A percentile compares a stretch with the other conserved stretches of the same genome.
Conservation (phyloP, 139 green algal genomes). For the Klebsormidium nitens region DNA sequence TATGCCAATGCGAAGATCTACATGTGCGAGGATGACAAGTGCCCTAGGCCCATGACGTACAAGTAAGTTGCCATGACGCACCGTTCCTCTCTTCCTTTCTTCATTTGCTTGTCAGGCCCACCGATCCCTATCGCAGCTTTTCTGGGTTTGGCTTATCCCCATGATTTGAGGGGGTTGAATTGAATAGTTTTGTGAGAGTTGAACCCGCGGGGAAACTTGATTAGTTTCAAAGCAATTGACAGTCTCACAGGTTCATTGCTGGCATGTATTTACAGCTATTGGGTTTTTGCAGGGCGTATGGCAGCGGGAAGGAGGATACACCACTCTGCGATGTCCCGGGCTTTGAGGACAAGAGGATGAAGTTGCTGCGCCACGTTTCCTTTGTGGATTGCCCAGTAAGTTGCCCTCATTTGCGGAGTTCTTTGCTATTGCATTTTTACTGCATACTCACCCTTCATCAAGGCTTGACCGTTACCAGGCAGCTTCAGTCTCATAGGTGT, state of each 20-base stretch:
- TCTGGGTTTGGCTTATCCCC: neutral
- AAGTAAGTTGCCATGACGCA: conserved; percentile 18
- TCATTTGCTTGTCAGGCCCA: neutral
- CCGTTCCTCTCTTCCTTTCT: neutral
- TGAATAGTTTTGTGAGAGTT: neutral
- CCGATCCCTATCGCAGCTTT: neutral
- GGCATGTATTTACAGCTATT: too few relatives aligned
- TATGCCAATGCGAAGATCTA: conserved; percentile 99
- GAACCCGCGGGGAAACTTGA: neutral
- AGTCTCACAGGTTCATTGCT: neutral
- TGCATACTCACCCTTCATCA: too few relatives aligned
- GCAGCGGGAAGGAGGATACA: conserved; percentile 80
- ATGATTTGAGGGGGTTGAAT: neutral
- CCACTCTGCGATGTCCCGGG: conserved; percentile 69
- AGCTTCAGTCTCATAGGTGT: too few relatives aligned
- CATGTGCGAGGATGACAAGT: conserved; percentile 73
- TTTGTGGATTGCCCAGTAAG: conserved; percentile 95
- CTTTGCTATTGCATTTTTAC: too few relatives aligned
- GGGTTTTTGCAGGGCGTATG: conserved; percentile 71
- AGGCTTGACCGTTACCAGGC: too few relatives aligned
- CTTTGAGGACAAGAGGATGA: conserved; percentile 76
- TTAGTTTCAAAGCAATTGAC: neutral
- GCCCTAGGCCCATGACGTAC: conserved; percentile 70
- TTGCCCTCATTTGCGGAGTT: too few relatives aligned
- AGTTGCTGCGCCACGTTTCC: conserved; percentile 92